A percentile compares a stretch with the other conserved stretches of the same genome.
Conservation (phyloP, 73 alveolate species). For the Symbiodinium natans region DNA sequence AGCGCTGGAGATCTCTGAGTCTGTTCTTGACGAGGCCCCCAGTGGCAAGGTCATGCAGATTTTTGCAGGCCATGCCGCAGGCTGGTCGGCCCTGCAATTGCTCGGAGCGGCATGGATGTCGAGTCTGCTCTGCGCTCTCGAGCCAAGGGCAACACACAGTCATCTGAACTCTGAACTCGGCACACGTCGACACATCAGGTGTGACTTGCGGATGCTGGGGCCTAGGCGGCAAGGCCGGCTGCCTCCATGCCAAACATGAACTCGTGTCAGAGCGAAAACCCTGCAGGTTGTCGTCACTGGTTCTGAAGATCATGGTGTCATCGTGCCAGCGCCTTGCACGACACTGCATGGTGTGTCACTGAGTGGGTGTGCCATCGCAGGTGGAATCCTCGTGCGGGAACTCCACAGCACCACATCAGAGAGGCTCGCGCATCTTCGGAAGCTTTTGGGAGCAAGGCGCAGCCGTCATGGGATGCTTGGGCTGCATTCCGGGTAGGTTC, state of each 20-base stretch:
- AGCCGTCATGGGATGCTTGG: neutral
- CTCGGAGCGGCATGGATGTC: no score
- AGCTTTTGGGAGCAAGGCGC: neutral
- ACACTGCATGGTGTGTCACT: neutral
- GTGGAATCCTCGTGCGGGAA: conserved; percentile 90
- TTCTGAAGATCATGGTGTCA: conserved; percentile 83
- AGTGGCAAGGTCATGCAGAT: conserved; percentile 84
- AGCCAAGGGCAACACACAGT: no score
- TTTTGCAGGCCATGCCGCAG: conserved; percentile 85
- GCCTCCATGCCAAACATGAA: neutral
- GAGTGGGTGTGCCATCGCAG: no score
- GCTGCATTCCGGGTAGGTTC: conserved; percentile 13
- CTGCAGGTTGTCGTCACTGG: conserved; percentile 75
- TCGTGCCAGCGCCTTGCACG: conserved; percentile 14
- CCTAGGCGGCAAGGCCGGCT: conserved; percentile 64
- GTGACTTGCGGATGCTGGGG: conserved; percentile 92
- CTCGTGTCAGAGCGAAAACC: neutral
- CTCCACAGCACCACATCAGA: conserved; percentile 80
- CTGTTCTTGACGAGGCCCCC: conserved; percentile 10
- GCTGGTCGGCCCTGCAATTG: neutral
- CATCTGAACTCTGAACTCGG: no score
- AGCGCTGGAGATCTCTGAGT: neutral
- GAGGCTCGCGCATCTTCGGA: conserved; percentile 28
- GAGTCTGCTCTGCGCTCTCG: no score
- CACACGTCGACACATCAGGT: neutral